Base-by-base conservation (phyloP, 2,329 filamentous ascomycete genomes). In the Alternaria gaisen region DNA sequence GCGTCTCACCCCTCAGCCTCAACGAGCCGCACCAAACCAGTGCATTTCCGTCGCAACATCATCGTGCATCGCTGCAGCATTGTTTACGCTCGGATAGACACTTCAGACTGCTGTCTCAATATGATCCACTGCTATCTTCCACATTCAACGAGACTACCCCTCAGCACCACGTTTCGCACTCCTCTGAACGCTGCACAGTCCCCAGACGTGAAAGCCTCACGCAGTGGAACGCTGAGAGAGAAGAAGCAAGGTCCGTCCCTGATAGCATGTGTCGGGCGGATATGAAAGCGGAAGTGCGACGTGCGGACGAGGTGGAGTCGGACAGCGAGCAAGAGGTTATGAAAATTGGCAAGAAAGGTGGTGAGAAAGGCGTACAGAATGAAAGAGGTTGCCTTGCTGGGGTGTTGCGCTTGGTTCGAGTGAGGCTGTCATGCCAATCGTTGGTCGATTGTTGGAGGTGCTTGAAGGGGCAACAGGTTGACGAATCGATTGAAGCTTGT, bases 301-400 rank as follows among this genome's bases (percentile, higher is more conserved):
- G 69, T 16, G 74, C 72, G 26, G 75, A 76, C 57, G 71, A 72
- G 60, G 58, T 72, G 44, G 73, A 77, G 50, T 32, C 61, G 20
- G 65, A 71, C 60, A 71, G 53, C 50, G 72, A 72, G 44, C 66
- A 60, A 48, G 72, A 71, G 43, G 53, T 73, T 42, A 47, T 54
- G 28, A 53, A 36, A 28, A 18, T 18, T 14, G 36, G 46, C 5
- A 42, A 32, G 14, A 24, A 26, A 18, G 28, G 9, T 22, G 11
- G 14, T 24, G 24, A 22, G 44, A 2, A 26, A 18, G 16, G 48
- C 18, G 3, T 22, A 3, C 3, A 22, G 3, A 3, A 3, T 22
- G 20, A 22, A 3, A 22, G 3, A 22, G 3, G 20, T 22, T 22
- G 20, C 20, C 3, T 22, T 22, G 20, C 3, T 22, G 20, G 20